These are phyloP conservation scores for Sechiopsis laciniata DNA, from an alignment of 306 rosid genomes.

Conservation along the genomic window DNA sequence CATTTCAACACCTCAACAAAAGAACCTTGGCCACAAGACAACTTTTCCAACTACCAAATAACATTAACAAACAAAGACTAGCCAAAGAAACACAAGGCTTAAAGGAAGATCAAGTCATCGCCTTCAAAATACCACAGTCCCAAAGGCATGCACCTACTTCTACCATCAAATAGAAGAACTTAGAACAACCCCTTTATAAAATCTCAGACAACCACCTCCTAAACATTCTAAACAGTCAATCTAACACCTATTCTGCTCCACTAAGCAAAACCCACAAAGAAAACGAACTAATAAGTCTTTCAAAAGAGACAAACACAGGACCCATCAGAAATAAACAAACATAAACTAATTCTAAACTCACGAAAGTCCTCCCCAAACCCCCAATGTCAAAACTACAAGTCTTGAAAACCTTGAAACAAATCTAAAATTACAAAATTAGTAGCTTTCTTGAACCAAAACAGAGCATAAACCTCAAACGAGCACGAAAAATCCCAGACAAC, in stretches of 20 bases:
- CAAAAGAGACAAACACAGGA: no score
- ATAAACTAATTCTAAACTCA: no score
- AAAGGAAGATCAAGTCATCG: not conserved
- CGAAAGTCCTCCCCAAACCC: no score
- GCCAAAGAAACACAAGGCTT: not conserved
- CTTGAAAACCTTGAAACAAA: no score
- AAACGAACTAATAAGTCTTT: not conserved
- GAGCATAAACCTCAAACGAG: no score
- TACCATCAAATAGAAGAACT: not conserved
- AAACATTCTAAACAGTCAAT: not conserved
- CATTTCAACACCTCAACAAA: not conserved
- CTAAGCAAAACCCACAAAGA: not conserved
- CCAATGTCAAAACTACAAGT: no score
- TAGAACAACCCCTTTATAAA: not conserved
- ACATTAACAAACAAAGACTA: not conserved
- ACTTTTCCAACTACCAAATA: not conserved
- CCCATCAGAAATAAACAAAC: no score
- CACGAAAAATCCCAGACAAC: no score
- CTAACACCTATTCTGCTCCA: not conserved
- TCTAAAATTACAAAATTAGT: no score
- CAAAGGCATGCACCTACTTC: conserved; percentile 14
- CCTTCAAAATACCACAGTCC: not conserved
- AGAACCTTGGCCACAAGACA: not conserved
- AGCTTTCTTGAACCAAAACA: no score
- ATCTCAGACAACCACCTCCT: not conserved